These are phyloP conservation scores for Cladobotryum protrusum DNA, from an alignment of 2,329 filamentous ascomycete genomes.

Conservation along the genomic window DNA sequence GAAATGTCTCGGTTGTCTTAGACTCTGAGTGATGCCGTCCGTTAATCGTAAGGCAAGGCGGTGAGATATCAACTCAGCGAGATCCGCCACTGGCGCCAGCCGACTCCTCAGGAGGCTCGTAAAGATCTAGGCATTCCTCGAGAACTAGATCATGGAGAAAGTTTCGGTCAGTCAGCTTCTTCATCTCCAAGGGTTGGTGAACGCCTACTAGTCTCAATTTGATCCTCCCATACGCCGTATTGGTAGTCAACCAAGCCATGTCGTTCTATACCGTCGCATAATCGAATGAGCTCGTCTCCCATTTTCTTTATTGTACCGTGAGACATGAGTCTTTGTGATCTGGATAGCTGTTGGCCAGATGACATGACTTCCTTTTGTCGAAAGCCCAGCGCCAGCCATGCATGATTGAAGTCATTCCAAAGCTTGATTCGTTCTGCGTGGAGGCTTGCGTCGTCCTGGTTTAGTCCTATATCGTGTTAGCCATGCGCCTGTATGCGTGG, in stretches of 20 bases:
- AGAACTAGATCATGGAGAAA: conserved; percentile 23
- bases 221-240: conserved; percentile 93
- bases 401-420: conserved; percentile 92
- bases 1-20: not conserved
- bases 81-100: conserved; percentile 22
- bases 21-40: not conserved
- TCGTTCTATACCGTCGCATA: conserved; percentile 82
- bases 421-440: conserved; percentile 73
- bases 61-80: conserved; percentile 14
- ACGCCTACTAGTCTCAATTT: conserved; percentile 73
- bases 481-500: conserved; percentile 6
- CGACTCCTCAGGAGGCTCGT: conserved; percentile 33
- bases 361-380: conserved; percentile 73
- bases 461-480: conserved; percentile 57
- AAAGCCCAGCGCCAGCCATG: conserved; percentile 79
- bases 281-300: conserved; percentile 71
- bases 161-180: not conserved
- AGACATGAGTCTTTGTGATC: conserved; percentile 58
- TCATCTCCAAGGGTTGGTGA: conserved; percentile 4
- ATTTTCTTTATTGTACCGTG: conserved; percentile 67
- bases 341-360: conserved; percentile 50
- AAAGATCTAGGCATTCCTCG: conserved; percentile 40
- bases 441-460: conserved; percentile 71
- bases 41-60: not conserved
- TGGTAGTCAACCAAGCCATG: conserved; percentile 97